A percentile compares a stretch with the other conserved stretches of the same genome.
Conservation (phyloP, 768 basidiomycete species). For the Leccinum variicolor region DNA sequence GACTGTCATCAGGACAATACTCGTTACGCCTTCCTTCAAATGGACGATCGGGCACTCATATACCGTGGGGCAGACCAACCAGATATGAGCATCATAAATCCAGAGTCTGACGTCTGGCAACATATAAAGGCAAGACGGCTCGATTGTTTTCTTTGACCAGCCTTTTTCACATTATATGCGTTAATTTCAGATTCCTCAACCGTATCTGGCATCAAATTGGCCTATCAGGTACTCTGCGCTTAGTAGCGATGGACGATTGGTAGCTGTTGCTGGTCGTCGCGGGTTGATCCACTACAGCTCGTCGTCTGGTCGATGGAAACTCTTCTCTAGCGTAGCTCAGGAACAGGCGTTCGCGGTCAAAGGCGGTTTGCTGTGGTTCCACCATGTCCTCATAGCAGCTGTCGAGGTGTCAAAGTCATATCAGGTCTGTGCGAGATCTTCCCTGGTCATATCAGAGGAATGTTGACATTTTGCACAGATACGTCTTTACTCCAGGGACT, state of each 20-base stretch:
- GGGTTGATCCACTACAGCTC: slow-evolving; percentile 94
- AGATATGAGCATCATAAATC: slow-evolving; percentile 97
- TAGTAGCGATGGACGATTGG: slow-evolving; percentile 84
- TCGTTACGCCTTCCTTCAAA: slow-evolving; percentile 90
- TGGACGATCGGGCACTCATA: slow-evolving; percentile 90
- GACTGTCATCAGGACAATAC: slow-evolving; percentile 76
- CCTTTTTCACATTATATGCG: background rate
- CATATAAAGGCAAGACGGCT: slow-evolving; percentile 70
- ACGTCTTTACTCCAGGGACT: slow-evolving; percentile 90
- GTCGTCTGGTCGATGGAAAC: slow-evolving; percentile 92
- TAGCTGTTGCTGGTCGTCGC: slow-evolving; percentile 88
- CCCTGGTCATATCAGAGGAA: background rate
- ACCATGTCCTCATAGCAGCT: slow-evolving; percentile 89
- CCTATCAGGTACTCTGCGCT: slow-evolving; percentile 91
- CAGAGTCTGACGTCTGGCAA: slow-evolving; percentile 97
- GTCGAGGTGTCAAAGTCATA: slow-evolving; percentile 78
- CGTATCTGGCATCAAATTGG: slow-evolving; percentile 90
- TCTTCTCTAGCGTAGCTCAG: slow-evolving; percentile 76
- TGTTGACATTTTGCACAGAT: slow-evolving; percentile 48
- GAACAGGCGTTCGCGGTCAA: slow-evolving; percentile 85
- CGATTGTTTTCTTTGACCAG: slow-evolving; percentile 1
- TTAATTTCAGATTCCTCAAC: slow-evolving; percentile 71
- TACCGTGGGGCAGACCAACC: slow-evolving; percentile 97
- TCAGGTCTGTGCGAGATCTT: slow-evolving; percentile 47
- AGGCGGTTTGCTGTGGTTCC: slow-evolving; percentile 95